Evolutionary conservation across 257 asterid species (phyloP).

Genomic region (Nyctanthes arbortristis): DNA sequence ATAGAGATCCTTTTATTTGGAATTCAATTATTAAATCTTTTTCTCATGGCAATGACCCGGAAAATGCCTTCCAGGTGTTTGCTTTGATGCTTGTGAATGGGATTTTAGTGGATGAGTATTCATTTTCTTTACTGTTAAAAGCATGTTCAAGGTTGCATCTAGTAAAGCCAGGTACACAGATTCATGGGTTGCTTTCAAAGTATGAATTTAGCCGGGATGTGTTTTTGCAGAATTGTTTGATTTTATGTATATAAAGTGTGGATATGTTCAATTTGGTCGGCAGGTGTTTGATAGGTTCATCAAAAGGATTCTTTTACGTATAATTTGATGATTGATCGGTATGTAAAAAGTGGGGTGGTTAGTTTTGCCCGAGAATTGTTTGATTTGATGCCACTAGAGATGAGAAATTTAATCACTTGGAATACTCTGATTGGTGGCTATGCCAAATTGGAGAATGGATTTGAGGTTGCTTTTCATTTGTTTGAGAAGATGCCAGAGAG

Average conservation of each 20-base stretch:
- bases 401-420: slow-evolving; percentile 75
- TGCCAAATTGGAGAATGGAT: slow-evolving; percentile 46
- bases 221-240: slow-evolving; percentile 66
- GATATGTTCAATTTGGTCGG: slow-evolving; percentile 46
- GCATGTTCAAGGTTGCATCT: slow-evolving; percentile 58
- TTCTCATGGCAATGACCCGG: slow-evolving; percentile 61
- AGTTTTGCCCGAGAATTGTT: slow-evolving; percentile 62
- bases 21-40: slow-evolving; percentile 59
- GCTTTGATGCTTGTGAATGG: slow-evolving; percentile 69
- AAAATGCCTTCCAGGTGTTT: slow-evolving; percentile 56
- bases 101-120: slow-evolving; percentile 57
- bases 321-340: slow-evolving; percentile 84
- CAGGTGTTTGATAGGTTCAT: slow-evolving; percentile 58
- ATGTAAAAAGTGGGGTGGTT: slow-evolving; percentile 68
- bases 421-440: slow-evolving; percentile 74
- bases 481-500: slow-evolving; percentile 63
- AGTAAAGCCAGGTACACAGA: slow-evolving; percentile 54
- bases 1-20: slow-evolving; percentile 69
- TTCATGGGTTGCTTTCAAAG: slow-evolving; percentile 74
- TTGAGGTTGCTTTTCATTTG: slow-evolving; percentile 46
- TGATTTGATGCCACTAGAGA: slow-evolving; percentile 50
- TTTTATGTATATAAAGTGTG: slow-evolving; percentile 61
- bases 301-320: slow-evolving; percentile 65
- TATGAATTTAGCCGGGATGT: slow-evolving; percentile 53
- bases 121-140: slow-evolving; percentile 69